phyloP scores from a whole-genome alignment of 345 rosid species.

The Bruguiera gymnorhiza region DNA sequence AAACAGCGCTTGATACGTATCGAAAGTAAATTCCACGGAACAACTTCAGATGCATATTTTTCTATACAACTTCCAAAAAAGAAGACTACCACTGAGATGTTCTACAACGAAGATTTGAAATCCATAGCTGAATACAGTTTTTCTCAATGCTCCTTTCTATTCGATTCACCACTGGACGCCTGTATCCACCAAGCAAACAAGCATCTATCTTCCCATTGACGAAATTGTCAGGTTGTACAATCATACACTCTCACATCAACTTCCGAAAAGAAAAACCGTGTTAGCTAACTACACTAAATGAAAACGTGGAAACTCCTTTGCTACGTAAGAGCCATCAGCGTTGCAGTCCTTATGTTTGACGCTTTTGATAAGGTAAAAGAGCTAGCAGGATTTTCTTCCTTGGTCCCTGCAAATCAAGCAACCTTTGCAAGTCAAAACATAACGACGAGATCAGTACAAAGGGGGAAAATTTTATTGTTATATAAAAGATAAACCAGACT shows the following conservation, averaged over 20 bases:
- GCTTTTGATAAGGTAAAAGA: constrained; percentile 25
- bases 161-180: too few species aligned
- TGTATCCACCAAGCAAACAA: too few species aligned
- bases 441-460: neutral
- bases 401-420: constrained; percentile 48
- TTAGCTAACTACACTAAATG: neutral
- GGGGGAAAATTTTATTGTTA: neutral
- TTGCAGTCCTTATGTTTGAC: constrained; percentile 1
- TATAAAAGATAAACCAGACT: neutral
- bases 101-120: constrained; percentile 4
- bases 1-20: too few species aligned
- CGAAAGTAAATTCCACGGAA: too few species aligned
- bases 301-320: neutral
- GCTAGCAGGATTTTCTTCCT: constrained; percentile 64
- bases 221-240: neutral
- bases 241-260: neutral
- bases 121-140: too few species aligned
- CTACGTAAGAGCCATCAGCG: neutral
- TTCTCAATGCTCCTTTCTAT: too few species aligned
- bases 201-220: neutral
- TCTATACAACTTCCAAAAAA: neutral
- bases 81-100: neutral
- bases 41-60: too few species aligned
- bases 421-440: neutral
- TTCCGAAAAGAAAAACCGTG: neutral